Evolutionary conservation across 345 rosid genomes (phyloP), one percentile per base, ranked within the genome.

Genomic region (Eucalyptus decipiens): DNA sequence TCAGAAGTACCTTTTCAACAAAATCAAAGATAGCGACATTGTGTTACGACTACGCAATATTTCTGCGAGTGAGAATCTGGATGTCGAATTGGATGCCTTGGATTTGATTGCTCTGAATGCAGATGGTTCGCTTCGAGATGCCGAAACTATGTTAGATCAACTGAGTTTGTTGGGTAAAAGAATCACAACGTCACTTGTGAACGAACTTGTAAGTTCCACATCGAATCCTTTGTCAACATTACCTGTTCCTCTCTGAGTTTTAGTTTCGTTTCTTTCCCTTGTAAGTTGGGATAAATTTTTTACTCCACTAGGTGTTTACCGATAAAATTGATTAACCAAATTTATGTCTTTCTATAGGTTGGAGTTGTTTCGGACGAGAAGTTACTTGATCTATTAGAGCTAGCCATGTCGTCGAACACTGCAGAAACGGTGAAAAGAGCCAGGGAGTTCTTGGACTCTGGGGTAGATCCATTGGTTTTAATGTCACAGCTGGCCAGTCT

Each of bases 401-500:
- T 98, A 92, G 99, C 99, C 85, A 91, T 98, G 98, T 96, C 98
- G 85, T 98, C 99, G 52, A 95, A 98, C 92, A 98, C 99, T 4
- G 95, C 97, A 58, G 98, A 96, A 93, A 98, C 98, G 0, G 99
- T 98, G 86, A 98, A 95, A 94, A 95, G 97, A 91, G 97, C 98
- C 80, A 92, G 99, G 94, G 98, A 97, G 91, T 94, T 97, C 91
- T 92, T 96, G 97, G 97, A 98, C 89, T 96, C 97, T 15, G 99
- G 99, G 83, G 95, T 97, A 91, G 99, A 97, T 92, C 99, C 99
- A 80, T 92, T 97, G 93, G 94, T 95, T 88, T 92, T 98, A 94
- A 97, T 98, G 99, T 98, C 99, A 93, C 99, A 98, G 92, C 91
- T 98, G 89, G 99, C 99, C 56, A 95, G 97, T 91, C 98, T 98